A percentile compares a stretch with the other conserved stretches of the same genome.
These are phyloP conservation scores for Epichloe sylvatica DNA, from an alignment of 2,329 filamentous ascomycete genomes.

Conservation along the genomic window DNA sequence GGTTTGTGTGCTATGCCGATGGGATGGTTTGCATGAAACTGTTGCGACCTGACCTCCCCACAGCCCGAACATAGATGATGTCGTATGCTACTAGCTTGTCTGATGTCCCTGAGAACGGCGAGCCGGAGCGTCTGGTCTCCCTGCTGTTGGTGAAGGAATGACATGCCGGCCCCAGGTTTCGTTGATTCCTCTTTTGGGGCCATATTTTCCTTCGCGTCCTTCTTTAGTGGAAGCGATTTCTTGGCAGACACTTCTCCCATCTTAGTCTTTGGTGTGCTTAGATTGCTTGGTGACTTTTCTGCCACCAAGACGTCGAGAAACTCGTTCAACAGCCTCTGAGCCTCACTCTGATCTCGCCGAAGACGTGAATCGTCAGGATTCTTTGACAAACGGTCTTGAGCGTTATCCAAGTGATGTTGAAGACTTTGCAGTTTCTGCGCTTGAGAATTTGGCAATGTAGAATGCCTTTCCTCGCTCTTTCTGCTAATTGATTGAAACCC, in stretches of 20 bases:
- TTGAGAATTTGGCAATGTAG: neutral
- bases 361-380: conserved; percentile 12
- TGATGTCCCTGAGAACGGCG: conserved; percentile 8
- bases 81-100: conserved; percentile 8
- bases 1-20: conserved; percentile 10
- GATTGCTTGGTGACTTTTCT: neutral
- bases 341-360: conserved; percentile 11
- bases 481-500: neutral
- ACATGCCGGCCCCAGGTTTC: neutral
- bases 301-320: conserved; percentile 11
- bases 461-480: neutral
- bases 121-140: neutral
- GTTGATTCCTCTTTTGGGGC: neutral
- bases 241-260: neutral
- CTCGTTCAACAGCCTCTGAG: conserved; percentile 18
- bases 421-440: conserved; percentile 12
- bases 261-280: neutral
- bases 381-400: conserved; percentile 12
- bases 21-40: conserved; percentile 23
- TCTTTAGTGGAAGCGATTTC: conserved; percentile 7
- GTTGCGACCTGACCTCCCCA: conserved; percentile 20
- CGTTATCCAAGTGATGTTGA: conserved; percentile 15
- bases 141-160: neutral
- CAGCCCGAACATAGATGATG: conserved; percentile 25
- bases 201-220: conserved; percentile 1